Conservation (phyloP, 495 filamentous ascomycete genomes). For the Pseudoneurospora amorphoporcata region DNA sequence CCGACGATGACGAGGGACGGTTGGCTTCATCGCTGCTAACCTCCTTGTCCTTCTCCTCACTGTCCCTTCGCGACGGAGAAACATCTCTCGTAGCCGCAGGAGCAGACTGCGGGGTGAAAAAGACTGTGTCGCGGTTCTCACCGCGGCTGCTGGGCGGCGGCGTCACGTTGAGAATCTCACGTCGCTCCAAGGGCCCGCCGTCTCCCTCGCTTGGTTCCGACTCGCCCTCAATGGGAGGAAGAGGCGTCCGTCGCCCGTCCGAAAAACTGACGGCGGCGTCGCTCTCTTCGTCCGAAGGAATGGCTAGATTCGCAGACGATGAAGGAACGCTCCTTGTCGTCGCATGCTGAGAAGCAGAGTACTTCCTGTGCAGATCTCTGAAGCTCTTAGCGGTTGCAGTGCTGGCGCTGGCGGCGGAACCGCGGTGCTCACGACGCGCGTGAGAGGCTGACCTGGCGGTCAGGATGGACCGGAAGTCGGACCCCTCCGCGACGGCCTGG, state of each 20-base stretch:
- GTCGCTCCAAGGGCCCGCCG: not conserved
- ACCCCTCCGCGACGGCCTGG: conserved; percentile 1
- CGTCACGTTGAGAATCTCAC: conserved; percentile 10
- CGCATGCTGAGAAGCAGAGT: conserved; percentile 34
- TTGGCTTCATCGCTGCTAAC: not conserved
- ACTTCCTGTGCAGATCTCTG: conserved; percentile 41
- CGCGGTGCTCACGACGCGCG: conserved; percentile 32
- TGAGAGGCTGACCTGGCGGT: conserved; percentile 18
- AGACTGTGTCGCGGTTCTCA: conserved; percentile 24
- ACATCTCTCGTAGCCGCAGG: conserved; percentile 20
- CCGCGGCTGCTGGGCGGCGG: conserved; percentile 13
- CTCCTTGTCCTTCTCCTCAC: conserved; percentile 9
- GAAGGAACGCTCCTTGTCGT: conserved; percentile 9
- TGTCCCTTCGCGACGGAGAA: conserved; percentile 3
- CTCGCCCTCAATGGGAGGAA: conserved; percentile 41
- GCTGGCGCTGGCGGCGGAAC: conserved; percentile 43
- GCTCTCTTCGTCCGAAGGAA: conserved; percentile 45
- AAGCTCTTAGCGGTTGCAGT: conserved; percentile 48
- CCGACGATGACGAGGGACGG: not conserved
- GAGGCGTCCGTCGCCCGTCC: conserved; percentile 42
- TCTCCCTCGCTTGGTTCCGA: conserved; percentile 8
- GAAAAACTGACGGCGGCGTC: conserved; percentile 46
- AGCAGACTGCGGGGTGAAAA: conserved; percentile 35
- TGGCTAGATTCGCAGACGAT: conserved; percentile 17
- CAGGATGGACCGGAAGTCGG: conserved; percentile 24